Conservation (phyloP, 2,329 filamentous ascomycete genomes). For the Diaporthe citri region DNA sequence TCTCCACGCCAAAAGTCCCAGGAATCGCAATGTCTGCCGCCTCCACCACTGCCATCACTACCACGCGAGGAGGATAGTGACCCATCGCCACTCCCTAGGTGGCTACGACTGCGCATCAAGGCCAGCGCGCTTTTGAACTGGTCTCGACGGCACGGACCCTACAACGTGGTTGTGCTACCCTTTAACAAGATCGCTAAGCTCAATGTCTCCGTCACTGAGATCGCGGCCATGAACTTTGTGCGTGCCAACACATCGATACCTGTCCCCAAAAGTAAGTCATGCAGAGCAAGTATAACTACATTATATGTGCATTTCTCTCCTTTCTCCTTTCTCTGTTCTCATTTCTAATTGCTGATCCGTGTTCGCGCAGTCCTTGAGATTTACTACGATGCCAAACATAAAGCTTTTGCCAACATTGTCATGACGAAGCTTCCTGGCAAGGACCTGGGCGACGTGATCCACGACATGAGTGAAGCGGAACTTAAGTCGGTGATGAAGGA, state of each 20-base stretch:
- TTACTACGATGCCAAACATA: slow-evolving; percentile 6
- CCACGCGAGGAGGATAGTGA: background rate
- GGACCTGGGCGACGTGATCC: background rate
- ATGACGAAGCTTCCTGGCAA: slow-evolving; percentile 27
- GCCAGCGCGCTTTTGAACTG: background rate
- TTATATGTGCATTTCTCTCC: background rate
- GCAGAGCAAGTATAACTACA: background rate
- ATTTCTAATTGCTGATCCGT: background rate
- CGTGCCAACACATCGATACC: slow-evolving; percentile 51
- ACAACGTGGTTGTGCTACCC: slow-evolving; percentile 22
- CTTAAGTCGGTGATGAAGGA: slow-evolving; percentile 2
- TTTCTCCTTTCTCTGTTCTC: background rate
- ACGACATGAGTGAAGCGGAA: background rate
- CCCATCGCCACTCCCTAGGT: background rate
- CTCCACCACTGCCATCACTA: background rate
- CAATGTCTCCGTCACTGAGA: slow-evolving; percentile 44
- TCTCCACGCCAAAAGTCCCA: background rate
- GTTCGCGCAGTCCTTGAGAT: slow-evolving; percentile 24
- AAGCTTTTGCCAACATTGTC: slow-evolving; percentile 26
- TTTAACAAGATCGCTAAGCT: slow-evolving; percentile 33
- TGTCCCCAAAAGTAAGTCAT: slow-evolving; percentile 44
- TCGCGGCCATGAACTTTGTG: slow-evolving; percentile 52
- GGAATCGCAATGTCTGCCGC: background rate
- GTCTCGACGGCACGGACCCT: background rate
- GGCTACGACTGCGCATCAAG: slow-evolving; percentile 7